Conservation (phyloP, 805 yeast species). For the Lachancea quebecensis region DNA sequence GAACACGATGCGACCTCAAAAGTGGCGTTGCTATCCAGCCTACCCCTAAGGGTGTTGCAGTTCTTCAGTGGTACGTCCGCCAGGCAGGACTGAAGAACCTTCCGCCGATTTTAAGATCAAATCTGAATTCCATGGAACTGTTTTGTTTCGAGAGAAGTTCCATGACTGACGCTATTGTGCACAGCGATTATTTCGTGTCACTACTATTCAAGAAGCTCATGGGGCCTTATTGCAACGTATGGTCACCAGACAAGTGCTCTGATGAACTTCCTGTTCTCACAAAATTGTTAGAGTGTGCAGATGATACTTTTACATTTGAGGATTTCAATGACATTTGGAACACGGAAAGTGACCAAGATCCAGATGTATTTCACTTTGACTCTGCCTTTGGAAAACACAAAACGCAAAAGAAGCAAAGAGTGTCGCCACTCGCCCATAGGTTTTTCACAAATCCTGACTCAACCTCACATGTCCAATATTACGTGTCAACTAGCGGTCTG, state of each 20-base stretch:
- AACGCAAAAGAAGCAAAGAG: constrained; percentile 19
- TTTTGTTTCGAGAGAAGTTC: constrained; percentile 60
- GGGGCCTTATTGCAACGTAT: constrained; percentile 63
- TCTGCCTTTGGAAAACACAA: not conserved
- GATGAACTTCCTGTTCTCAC: constrained; percentile 40
- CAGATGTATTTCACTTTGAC: too few relatives aligned
- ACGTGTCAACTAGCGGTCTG: constrained; percentile 58
- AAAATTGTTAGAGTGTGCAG: constrained; percentile 28
- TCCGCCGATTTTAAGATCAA: constrained; percentile 47
- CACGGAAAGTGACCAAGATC: not conserved
- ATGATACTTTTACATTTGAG: constrained; percentile 33
- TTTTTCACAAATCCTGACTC: constrained; percentile 87
- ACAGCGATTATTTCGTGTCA: constrained; percentile 57
- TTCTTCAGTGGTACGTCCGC: constrained; percentile 54
- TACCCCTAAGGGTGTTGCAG: constrained; percentile 82
- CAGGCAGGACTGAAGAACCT: constrained; percentile 44
- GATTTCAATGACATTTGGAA: constrained; percentile 12
- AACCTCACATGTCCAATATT: constrained; percentile 74
- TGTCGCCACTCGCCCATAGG: constrained; percentile 65
- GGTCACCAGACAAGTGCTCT: constrained; percentile 51
- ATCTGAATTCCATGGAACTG: constrained; percentile 65
- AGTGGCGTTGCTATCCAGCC: constrained; percentile 56
- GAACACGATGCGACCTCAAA: constrained; percentile 50
- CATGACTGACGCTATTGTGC: constrained; percentile 49
- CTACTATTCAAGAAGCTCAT: constrained; percentile 55